Evolutionary conservation across 2,329 filamentous ascomycete species (phyloP), one percentile per base, ranked within the genome.

Genomic region (Orbilia javanica): DNA sequence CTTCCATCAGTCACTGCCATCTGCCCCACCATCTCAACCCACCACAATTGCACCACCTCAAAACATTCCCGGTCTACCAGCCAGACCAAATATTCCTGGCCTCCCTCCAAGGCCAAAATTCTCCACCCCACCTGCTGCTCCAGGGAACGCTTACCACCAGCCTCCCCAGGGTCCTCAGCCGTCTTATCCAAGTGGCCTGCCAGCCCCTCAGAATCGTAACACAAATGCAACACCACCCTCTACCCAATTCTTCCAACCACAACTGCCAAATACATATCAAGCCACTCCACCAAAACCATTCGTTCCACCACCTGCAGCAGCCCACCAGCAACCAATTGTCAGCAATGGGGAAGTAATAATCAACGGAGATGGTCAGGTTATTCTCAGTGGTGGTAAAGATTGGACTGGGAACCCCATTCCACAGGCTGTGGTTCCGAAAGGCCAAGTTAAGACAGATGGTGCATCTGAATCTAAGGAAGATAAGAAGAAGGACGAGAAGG

Each of bases 81-180:
- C 85, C 57, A 85, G 87, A 80, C 87, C 88, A 65, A 87, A 86
- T 73, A 88, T 87, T 81, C 83, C 88, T 22, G 88, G 88, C 70
- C 85, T 91, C 50, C 89, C 89, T 2, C 88, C 90, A 79, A 86
- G 89, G 65, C 89, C 89, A 15, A 85, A 86, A 10, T 89, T 90
- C 81, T 86, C 86, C 77, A 86, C 87, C 2, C 48, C 57, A 44
- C 44, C 74, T 34, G 42, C 68, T 27, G 34, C 68, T 18, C 53
- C 77, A 31, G 65, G 67, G 50, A 78, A 71, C 29, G 66, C 53
- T 27, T 81, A 80, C 65, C 81, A 80, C 46, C 79, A 78, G 39
- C 80, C 80, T 11, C 79, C 73, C 31, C 55, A 63, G n/a, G 70
- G 70, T 29, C 64, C 69, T 25, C 75, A 73, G n/a, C 46, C 63